Conservation (phyloP, 768 basidiomycete species). For the Boletus pseudo-olivaceus region DNA sequence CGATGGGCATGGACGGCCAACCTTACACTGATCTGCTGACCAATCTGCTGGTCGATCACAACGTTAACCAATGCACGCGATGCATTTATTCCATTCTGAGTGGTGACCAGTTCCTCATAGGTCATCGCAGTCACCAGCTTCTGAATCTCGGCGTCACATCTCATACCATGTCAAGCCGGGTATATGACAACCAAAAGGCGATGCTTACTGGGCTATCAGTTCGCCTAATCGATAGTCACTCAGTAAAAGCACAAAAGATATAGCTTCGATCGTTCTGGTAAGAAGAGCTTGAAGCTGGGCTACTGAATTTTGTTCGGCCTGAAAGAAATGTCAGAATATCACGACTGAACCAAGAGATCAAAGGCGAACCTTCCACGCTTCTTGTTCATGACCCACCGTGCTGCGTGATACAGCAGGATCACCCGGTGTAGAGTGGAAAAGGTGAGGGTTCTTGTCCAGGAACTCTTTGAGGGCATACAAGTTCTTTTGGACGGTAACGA, state of each 20-base stretch:
- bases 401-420: slow-evolving; percentile 57
- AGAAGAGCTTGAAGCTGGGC: slow-evolving; percentile 72
- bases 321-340: slow-evolving; percentile 13
- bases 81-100: slow-evolving; percentile 79
- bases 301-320: slow-evolving; percentile 85
- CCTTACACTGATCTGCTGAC: slow-evolving; percentile 89
- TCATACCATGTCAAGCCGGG: slow-evolving; percentile 28
- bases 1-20: not conserved
- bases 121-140: slow-evolving; percentile 65
- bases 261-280: slow-evolving; percentile 85
- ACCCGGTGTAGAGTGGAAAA: slow-evolving; percentile 79
- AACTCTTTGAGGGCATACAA: slow-evolving; percentile 73
- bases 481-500: slow-evolving; percentile 77
- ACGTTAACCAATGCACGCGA: slow-evolving; percentile 91
- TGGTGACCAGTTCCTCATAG: slow-evolving; percentile 84
- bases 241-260: slow-evolving; percentile 88
- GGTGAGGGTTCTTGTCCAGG: slow-evolving; percentile 74
- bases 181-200: not conserved
- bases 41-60: slow-evolving; percentile 97
- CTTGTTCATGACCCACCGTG: slow-evolving; percentile 64
- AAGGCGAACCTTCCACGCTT: slow-evolving; percentile 76
- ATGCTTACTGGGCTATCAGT: slow-evolving; percentile 70
- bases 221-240: slow-evolving; percentile 90
- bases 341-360: not conserved
- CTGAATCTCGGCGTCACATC: slow-evolving; percentile 73